Conservation (phyloP, 2,329 filamentous ascomycete genomes). For the Colletotrichum tabaci region DNA sequence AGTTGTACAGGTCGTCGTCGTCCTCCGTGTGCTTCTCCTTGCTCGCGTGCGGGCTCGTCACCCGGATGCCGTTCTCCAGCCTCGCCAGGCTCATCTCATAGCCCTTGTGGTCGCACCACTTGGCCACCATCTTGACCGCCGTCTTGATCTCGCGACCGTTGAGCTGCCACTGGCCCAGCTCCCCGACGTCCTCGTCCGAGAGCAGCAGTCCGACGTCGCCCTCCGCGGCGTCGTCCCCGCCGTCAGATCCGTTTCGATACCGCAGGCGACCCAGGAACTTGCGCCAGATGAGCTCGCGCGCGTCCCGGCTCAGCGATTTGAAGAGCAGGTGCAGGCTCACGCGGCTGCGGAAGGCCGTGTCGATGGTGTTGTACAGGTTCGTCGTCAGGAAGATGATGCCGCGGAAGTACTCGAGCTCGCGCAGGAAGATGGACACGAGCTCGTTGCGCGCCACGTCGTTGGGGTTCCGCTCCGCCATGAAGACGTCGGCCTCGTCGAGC, state of each 20-base stretch:
- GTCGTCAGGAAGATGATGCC: conserved; percentile 63
- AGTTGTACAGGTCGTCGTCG: conserved; percentile 49
- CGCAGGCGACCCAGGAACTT: conserved; percentile 61
- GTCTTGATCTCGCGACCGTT: conserved; percentile 65
- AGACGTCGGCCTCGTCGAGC: conserved; percentile 69
- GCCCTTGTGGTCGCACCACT: conserved; percentile 62
- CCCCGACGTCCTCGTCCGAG: conserved; percentile 54
- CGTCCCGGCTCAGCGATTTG: conserved; percentile 54
- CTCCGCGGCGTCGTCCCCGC: background rate
- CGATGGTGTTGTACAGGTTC: conserved; percentile 59
- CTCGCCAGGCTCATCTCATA: conserved; percentile 58
- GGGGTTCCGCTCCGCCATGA: conserved; percentile 62
- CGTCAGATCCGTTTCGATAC: conserved; percentile 1
- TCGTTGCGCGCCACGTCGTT: conserved; percentile 64
- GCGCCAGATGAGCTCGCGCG: conserved; percentile 59
- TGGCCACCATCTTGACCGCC: conserved; percentile 60
- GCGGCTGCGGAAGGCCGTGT: conserved; percentile 61
- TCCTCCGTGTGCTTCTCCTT: conserved; percentile 50
- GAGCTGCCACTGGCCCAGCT: conserved; percentile 58
- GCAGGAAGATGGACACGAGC: conserved; percentile 63
- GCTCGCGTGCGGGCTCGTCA: conserved; percentile 59
- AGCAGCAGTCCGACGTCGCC: conserved; percentile 43
- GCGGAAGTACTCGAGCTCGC: conserved; percentile 61
- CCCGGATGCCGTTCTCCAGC: conserved; percentile 61
- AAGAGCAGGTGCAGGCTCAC: conserved; percentile 65